Conservation (phyloP, 2,329 filamentous ascomycete genomes). For the Acephala macrosclerotiorum region DNA sequence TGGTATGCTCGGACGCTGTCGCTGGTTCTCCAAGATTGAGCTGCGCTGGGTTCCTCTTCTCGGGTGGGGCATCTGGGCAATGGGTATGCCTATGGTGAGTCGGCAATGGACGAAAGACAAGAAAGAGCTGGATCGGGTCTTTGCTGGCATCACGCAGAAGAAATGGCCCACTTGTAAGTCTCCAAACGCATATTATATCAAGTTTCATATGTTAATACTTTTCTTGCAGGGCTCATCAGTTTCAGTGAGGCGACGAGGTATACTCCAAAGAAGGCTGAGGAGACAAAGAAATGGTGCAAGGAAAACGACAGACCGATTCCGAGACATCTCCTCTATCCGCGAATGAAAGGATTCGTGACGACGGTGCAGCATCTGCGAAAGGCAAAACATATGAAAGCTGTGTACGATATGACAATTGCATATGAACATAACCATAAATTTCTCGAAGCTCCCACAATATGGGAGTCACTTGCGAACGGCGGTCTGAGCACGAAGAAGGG, state of each 20-base stretch:
- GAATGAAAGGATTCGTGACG: conserved; percentile 67
- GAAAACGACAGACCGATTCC: conserved; percentile 58
- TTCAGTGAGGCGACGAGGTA: conserved; percentile 70
- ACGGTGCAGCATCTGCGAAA: conserved; percentile 62
- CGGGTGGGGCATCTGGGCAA: conserved; percentile 70
- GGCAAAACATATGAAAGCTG: conserved; percentile 58
- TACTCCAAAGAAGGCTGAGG: conserved; percentile 59
- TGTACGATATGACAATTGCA: conserved; percentile 63
- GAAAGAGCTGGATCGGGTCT: conserved; percentile 63
- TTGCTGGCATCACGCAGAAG: conserved; percentile 58
- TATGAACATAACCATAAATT: conserved; percentile 56
- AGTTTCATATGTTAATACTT: conserved; percentile 16
- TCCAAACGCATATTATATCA: neutral
- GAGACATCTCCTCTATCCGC: conserved; percentile 64
- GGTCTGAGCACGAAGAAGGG: conserved; percentile 49
- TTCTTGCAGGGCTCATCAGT: conserved; percentile 63
- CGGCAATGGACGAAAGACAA: conserved; percentile 65
- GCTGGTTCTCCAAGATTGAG: conserved; percentile 69
- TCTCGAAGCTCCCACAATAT: conserved; percentile 57
- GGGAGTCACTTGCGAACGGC: conserved; percentile 56
- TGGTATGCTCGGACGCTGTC: conserved; percentile 66
- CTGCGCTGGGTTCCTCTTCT: conserved; percentile 66
- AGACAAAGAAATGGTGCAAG: conserved; percentile 60
- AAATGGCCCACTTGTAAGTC: conserved; percentile 65
- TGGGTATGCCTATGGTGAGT: conserved; percentile 70